Base-by-base conservation (phyloP, 805 yeast species). In the Candida yuanshanica region DNA sequence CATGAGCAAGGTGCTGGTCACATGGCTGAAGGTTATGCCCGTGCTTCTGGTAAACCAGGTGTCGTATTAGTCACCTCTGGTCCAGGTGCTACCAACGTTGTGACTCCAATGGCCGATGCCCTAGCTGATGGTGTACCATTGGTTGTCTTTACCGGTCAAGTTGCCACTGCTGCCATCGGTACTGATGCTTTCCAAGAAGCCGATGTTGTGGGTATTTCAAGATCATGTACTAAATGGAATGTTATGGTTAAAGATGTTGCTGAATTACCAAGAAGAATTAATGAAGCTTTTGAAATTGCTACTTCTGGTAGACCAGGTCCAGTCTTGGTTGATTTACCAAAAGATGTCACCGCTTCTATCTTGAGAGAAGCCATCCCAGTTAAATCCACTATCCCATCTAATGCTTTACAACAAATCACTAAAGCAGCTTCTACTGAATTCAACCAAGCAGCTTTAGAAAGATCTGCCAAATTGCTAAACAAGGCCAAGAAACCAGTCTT, bases 1-100 rank as follows among this genome's bases (percentile, higher is more conserved):
- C 98, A 93, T 64, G 99, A 93, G 66, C 99, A 93, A 68, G 99
- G 99, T 63, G 99, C 98, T 14, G 99, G 99, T 39, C 99, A 93
- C 67, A 93, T 93, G 98, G 99, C 99, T 42, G 97, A 93, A 69
- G 99, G 99, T 45, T 93, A 93, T 54, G 97, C 99, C 42, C 76
- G 95, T 52, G 99, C 95, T 32, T 65, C 73, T 36, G 99, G 98
- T 45, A 93, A 87, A 66, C 95, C 97, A 12, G 99, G 99, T 69
- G 95, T 93, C 50, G 98, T 93, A 37, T 71, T 93, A 56, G 99
- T 93, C 39, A 93, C 99, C n/a, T 88, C 96, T 1, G 99, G 99
- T 39, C 99, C 99, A 23, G 99, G 98, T 59, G 99, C 98, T 37
- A 93, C 99, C 41, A 93, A 93, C 60, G 96, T 93, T 45, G 81